Evolutionary conservation across 31 red algal species (phyloP), one percentile per base, ranked within the genome.

Genomic region (Porphyra umbilicalis): DNA sequence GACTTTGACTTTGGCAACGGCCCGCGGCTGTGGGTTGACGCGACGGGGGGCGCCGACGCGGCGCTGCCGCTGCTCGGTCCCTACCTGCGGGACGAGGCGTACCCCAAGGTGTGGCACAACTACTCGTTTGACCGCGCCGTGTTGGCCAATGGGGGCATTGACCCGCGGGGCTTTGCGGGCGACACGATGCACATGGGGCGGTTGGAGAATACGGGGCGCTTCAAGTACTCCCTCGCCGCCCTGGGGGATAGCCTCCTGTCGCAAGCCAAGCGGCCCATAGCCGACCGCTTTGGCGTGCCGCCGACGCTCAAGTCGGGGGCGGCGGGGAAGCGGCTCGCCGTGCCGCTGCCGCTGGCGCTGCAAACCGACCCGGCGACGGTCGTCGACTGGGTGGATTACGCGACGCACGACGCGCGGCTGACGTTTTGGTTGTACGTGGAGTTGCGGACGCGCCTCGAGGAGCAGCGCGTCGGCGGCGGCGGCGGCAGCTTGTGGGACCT

Each of bases 141-240:
- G 14, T 76, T 97, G 30, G 84, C 29, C 0, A 97, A 97, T 40
- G 86, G 94, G 35, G 89, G 89, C 35, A 94, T 97, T 44, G 81
- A 39, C 20, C 31, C 77, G 34, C 40, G 76, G 6, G 95, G 95
- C 18, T 92, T 97, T 89, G 95, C 79, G 29, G 95, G 85, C 44
- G 95, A 97, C 81, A 97, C 95, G 10, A 97, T 97, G 95, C 95
- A 97, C 39, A 97, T 97, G 95, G 89, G 88, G 9, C 80, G 95
- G 20, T 75, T 97, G 14, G 79, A 79, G 39, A 85, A 94, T 76
- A 88, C 95, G 9, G 81, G 91, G 68, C 76, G 82, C 32, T 42
- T 46, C 30, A 78, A 80, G 29, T 97, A 94, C 44, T 88, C 87
- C 9, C 80, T 97, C 35, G 82, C 88, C 75, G 83, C 85, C 34